phyloP scores from a whole-genome alignment of 2,329 filamentous ascomycete genomes.

The Anisogramma anomala region DNA sequence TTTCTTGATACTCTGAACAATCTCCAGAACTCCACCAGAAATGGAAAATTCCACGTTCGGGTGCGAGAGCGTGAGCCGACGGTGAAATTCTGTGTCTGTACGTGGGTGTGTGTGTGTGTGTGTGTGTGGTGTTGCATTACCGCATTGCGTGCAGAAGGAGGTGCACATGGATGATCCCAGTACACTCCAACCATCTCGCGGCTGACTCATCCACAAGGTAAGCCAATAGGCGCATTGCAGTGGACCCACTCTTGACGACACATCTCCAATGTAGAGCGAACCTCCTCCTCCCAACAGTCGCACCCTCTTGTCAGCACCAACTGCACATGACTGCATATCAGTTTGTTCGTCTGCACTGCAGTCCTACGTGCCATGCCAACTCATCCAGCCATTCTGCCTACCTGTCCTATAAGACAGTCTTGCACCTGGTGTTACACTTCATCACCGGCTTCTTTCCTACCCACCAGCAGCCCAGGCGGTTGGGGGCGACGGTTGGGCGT shows the following conservation, averaged over 20 bases:
- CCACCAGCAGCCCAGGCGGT: too few relatives aligned
- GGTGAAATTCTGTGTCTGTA: background rate
- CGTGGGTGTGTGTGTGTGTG: background rate
- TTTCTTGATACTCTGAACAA: background rate
- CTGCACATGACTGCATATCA: background rate
- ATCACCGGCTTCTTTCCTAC: too few relatives aligned
- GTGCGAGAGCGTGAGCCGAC: slow-evolving; percentile 5
- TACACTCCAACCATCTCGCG: background rate
- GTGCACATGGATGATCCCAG: background rate
- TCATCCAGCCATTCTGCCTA: too few relatives aligned
- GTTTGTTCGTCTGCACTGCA: too few relatives aligned
- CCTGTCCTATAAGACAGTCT: too few relatives aligned
- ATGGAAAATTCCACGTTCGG: too few relatives aligned
- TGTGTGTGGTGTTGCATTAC: background rate
- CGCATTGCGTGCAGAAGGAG: background rate
- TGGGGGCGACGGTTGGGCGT: too few relatives aligned
- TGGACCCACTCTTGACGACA: background rate
- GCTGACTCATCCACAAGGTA: background rate
- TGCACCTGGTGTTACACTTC: too few relatives aligned
- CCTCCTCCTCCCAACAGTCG: too few relatives aligned
- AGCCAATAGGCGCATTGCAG: background rate
- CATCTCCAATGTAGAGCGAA: background rate
- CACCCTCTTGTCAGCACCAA: background rate
- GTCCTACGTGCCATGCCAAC: too few relatives aligned
- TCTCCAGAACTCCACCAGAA: too few relatives aligned